These are phyloP conservation scores for Postia placenta DNA, from an alignment of 768 basidiomycete species.

Conservation along the genomic window DNA sequence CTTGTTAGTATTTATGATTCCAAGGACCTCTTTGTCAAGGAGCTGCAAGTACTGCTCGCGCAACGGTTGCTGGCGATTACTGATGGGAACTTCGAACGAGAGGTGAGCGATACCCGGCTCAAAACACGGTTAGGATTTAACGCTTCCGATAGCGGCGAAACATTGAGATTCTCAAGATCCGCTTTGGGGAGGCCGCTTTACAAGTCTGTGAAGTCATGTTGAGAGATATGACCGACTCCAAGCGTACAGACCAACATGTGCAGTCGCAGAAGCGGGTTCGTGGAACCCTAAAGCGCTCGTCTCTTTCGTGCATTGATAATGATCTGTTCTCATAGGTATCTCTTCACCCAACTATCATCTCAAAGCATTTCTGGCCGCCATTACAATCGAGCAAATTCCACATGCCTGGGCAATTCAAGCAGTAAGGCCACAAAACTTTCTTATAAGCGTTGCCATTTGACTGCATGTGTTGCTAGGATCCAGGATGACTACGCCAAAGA, in stretches of 20 bases:
- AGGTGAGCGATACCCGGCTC: slow-evolving; percentile 37
- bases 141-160: slow-evolving; percentile 62
- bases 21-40: slow-evolving; percentile 93
- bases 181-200: slow-evolving; percentile 89
- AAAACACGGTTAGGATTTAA: not conserved
- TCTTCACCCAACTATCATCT: slow-evolving; percentile 87
- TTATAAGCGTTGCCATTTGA: not conserved
- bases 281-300: slow-evolving; percentile 1
- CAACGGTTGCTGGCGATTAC: slow-evolving; percentile 76
- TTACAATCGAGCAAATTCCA: slow-evolving; percentile 65
- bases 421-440: slow-evolving; percentile 39
- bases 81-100: slow-evolving; percentile 74
- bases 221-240: slow-evolving; percentile 94
- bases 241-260: slow-evolving; percentile 81
- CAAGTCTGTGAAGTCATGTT: slow-evolving; percentile 99
- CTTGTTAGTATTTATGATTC: slow-evolving; percentile 98
- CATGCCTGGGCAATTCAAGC: slow-evolving; percentile 82
- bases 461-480: slow-evolving; percentile 35
- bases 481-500: slow-evolving; percentile 73
- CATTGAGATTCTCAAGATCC: slow-evolving; percentile 90
- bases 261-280: slow-evolving; percentile 66
- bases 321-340: slow-evolving; percentile 39
- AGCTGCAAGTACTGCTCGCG: slow-evolving; percentile 87
- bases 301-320: not conserved
- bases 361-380: slow-evolving; percentile 92